Evolutionary conservation across 108 stramenopile species (phyloP).

Genomic region (Nannochloropsis gaditana): DNA sequence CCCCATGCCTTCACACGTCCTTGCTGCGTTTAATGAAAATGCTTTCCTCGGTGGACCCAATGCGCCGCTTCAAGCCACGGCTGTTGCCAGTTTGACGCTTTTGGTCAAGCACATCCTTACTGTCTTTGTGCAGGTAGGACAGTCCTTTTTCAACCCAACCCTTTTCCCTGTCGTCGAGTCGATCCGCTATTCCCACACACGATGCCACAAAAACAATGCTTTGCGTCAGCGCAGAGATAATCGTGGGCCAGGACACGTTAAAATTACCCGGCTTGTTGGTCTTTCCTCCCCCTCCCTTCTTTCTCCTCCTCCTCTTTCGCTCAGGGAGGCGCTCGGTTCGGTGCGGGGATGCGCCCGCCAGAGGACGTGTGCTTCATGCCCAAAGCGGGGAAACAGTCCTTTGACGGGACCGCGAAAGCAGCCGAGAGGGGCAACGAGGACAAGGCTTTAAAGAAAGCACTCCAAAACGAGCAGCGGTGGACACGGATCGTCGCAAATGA

Average conservation of each 20-base stretch:
- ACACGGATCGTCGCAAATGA: conserved; percentile 20
- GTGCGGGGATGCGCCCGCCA: conserved; percentile 12
- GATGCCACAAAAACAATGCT: too few species aligned
- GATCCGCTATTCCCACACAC: too few species aligned
- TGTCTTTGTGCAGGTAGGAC: not conserved
- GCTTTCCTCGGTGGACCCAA: not conserved
- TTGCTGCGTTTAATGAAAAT: not conserved
- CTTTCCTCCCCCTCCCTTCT: too few species aligned
- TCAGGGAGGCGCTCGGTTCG: conserved; percentile 3
- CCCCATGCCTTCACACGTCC: not conserved
- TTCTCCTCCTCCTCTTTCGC: not conserved
- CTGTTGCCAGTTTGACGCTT: not conserved
- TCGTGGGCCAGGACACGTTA: too few species aligned
- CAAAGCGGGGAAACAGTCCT: not conserved
- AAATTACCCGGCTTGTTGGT: too few species aligned
- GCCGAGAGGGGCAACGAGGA: conserved; percentile 10
- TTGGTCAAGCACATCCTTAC: conserved; percentile 9
- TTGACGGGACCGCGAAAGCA: conserved; percentile 7
- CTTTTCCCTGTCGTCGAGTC: too few species aligned
- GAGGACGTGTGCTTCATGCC: conserved; percentile 19
- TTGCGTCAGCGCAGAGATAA: too few species aligned
- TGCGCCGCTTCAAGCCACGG: conserved; percentile 10
- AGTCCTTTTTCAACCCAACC: too few species aligned
- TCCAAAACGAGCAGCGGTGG: conserved; percentile 10
- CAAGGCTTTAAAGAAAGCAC: not conserved